Conservation (phyloP, 1,139 yeast species). For the Blastobotrys aristatus region DNA sequence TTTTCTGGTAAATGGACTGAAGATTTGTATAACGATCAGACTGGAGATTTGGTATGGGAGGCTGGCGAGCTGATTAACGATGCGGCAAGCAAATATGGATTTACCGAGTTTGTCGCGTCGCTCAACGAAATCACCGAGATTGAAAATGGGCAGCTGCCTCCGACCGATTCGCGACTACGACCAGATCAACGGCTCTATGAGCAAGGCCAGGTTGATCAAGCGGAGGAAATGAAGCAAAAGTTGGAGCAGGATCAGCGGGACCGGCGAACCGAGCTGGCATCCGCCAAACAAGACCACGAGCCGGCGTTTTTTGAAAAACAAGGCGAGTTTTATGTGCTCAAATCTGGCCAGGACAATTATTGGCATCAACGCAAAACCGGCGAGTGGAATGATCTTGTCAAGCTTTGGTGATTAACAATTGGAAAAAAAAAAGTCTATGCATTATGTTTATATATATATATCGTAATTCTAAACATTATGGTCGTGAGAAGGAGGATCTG, state of each 20-base stretch:
- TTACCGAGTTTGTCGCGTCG: constrained; percentile 74
- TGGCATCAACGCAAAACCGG: constrained; percentile 58
- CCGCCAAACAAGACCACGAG: constrained; percentile 40
- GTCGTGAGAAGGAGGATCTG: no score
- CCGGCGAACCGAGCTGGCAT: constrained; percentile 59
- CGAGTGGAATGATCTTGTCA: constrained; percentile 33
- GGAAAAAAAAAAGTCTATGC: constrained; percentile 1
- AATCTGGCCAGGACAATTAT: constrained; percentile 61
- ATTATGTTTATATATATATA: constrained; percentile 1
- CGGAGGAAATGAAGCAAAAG: constrained; percentile 61
- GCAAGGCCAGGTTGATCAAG: constrained; percentile 58
- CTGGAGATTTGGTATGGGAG: constrained; percentile 45
- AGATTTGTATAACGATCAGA: constrained; percentile 17
- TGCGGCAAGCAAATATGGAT: constrained; percentile 68
- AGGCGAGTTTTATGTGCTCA: constrained; percentile 53
- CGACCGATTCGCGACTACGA: constrained; percentile 83
- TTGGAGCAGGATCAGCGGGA: constrained; percentile 79
- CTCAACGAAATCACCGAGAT: constrained; percentile 71
- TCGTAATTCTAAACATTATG: neutral
- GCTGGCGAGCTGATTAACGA: constrained; percentile 60
- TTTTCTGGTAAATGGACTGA: constrained; percentile 78
- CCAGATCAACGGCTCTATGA: constrained; percentile 81
- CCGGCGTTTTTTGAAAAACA: constrained; percentile 55
- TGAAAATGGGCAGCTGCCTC: constrained; percentile 62
- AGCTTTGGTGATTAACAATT: constrained; percentile 22